phyloP scores from a whole-genome alignment of 2,329 filamentous ascomycete species.

The Diatrype stigma region DNA sequence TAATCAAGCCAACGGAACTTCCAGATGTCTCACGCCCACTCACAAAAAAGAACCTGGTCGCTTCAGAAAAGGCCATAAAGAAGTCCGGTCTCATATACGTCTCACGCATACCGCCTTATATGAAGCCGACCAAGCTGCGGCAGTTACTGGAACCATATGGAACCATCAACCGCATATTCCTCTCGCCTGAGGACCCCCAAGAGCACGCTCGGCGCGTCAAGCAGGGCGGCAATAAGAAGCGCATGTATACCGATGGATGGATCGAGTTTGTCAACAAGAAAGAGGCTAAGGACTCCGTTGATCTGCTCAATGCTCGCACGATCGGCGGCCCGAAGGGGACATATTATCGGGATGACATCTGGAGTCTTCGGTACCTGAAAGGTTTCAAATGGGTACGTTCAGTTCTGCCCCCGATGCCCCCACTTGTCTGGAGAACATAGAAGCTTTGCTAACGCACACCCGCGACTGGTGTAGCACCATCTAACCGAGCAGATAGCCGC shows the following conservation, averaged over 20 bases:
- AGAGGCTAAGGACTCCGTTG: conserved; percentile 72
- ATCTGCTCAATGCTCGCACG: conserved; percentile 70
- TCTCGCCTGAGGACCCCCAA: conserved; percentile 69
- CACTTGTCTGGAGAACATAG: conserved; percentile 25
- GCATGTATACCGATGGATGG: conserved; percentile 80
- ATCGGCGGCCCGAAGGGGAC: conserved; percentile 81
- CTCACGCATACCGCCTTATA: conserved; percentile 80
- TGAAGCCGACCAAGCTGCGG: conserved; percentile 71
- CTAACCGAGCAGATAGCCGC: conserved; percentile 73
- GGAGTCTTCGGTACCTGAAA: conserved; percentile 76
- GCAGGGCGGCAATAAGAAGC: conserved; percentile 78
- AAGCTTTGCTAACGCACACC: not conserved
- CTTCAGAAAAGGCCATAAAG: conserved; percentile 59
- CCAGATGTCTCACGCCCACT: conserved; percentile 51
- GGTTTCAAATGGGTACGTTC: conserved; percentile 71
- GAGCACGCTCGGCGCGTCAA: conserved; percentile 63
- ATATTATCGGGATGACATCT: conserved; percentile 82
- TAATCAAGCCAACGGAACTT: conserved; percentile 33
- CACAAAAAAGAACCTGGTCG: conserved; percentile 64
- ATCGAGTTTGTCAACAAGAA: conserved; percentile 74
- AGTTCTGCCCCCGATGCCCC: conserved; percentile 1
- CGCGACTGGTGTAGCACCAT: conserved; percentile 32
- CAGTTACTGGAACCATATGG: not conserved
- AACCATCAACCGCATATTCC: conserved; percentile 57
- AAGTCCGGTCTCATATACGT: conserved; percentile 80